Percentiles rank a stretch among this genome's conserved stretches.
Evolutionary conservation across 305 asterid species (phyloP).

Genomic region (Andrographis paniculata): DNA sequence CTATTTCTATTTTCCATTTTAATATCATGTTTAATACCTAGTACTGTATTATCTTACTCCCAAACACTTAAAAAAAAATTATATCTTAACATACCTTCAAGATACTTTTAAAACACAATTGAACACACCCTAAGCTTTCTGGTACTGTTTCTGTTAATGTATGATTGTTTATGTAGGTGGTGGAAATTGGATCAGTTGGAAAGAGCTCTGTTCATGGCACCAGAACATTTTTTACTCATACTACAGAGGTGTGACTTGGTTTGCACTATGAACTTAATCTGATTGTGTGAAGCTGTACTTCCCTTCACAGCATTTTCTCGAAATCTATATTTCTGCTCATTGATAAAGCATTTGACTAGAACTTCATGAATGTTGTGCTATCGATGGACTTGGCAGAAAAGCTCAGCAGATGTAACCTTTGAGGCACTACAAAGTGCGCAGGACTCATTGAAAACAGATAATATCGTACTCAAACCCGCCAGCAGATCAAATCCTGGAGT

Average conservation of each 20-base stretch:
- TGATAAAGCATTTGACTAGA: slow-evolving; percentile 5
- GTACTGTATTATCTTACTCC: no score
- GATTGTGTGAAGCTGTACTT: neutral
- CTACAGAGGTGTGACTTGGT: slow-evolving; percentile 57
- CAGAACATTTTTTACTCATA: slow-evolving; percentile 65
- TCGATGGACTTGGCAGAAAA: slow-evolving; percentile 35
- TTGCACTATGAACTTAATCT: slow-evolving; percentile 20
- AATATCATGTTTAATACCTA: no score
- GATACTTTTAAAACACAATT: no score
- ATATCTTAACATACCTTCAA: no score
- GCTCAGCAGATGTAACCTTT: slow-evolving; percentile 44
- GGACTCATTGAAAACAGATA: slow-evolving; percentile 45
- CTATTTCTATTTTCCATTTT: no score
- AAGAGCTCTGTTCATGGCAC: slow-evolving; percentile 48
- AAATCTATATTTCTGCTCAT: slow-evolving; percentile 6
- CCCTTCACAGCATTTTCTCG: neutral
- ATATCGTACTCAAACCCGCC: slow-evolving; percentile 50
- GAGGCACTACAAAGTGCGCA: slow-evolving; percentile 62
- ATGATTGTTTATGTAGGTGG: slow-evolving; percentile 41
- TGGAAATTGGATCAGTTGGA: slow-evolving; percentile 98
- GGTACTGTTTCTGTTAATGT: slow-evolving; percentile 6
- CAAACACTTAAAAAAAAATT: no score
- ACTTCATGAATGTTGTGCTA: slow-evolving; percentile 10
- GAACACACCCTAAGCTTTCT: no score
- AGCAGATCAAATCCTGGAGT: slow-evolving; percentile 80